phyloP scores from a whole-genome alignment of 805 yeast genomes.

The Nakazawaea wickerhamii region DNA sequence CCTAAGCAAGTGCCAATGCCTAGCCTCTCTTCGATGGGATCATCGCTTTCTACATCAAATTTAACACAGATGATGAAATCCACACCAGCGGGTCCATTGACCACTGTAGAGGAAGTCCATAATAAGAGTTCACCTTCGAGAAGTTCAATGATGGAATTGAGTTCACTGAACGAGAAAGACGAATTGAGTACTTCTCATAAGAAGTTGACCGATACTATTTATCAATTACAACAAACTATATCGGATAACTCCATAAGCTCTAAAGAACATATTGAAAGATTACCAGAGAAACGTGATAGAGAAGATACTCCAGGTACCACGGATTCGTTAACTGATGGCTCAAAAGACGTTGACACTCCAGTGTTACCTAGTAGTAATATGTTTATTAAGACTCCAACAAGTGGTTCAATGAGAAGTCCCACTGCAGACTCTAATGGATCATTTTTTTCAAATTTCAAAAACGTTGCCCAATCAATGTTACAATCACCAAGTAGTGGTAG shows the following conservation, averaged over 20 bases:
- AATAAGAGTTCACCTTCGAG: background rate
- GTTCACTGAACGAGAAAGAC: background rate
- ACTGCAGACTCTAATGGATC: conserved; percentile 7
- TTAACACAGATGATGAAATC: conserved; percentile 26
- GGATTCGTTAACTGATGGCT: background rate
- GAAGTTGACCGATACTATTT: conserved; percentile 4
- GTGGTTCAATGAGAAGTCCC: background rate
- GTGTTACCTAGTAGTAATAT: background rate
- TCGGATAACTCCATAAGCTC: conserved; percentile 2
- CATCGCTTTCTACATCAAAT: conserved; percentile 17
- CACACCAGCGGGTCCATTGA: conserved; percentile 46
- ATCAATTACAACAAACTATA: conserved; percentile 7
- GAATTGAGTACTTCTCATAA: background rate
- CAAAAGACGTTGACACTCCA: background rate
- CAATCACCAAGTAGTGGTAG: conserved; percentile 10
- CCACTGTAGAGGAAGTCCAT: conserved; percentile 43
- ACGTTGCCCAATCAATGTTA: conserved; percentile 10
- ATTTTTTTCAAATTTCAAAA: conserved; percentile 7
- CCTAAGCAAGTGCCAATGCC: conserved; percentile 14
- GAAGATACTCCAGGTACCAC: background rate
- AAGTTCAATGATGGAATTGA: background rate
- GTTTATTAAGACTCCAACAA: background rate
- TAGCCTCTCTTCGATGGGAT: conserved; percentile 19
- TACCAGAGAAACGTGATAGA: background rate
- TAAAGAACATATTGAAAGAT: background rate